Percentiles rank a stretch among this genome's conserved stretches.
These are phyloP conservation scores for Marasmius fiardii DNA, from an alignment of 1,284 basidiomycete species.

Conservation along the genomic window DNA sequence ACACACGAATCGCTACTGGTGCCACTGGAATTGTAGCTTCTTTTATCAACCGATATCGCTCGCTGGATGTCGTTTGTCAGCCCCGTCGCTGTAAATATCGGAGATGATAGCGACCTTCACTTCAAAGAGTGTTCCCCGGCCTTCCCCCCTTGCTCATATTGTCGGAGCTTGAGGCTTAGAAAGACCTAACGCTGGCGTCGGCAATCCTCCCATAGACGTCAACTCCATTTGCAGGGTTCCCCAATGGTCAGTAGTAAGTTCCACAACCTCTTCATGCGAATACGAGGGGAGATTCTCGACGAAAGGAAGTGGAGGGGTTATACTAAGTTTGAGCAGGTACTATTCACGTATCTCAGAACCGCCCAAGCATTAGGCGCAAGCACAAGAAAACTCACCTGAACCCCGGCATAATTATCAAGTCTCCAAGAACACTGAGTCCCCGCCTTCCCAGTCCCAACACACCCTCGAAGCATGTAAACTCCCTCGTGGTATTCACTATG, in stretches of 20 bases:
- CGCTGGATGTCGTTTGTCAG: too few species aligned
- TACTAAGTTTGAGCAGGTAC: constrained; percentile 37
- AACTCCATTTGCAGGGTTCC: constrained; percentile 37
- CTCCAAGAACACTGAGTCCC: constrained; percentile 14
- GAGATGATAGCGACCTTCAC: too few species aligned
- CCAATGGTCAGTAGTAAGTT: constrained; percentile 41
- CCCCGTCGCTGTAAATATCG: too few species aligned
- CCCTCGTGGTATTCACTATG: constrained; percentile 15
- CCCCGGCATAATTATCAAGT: constrained; percentile 1
- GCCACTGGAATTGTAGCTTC: too few species aligned
- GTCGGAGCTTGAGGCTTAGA: not conserved
- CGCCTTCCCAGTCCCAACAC: constrained; percentile 7
- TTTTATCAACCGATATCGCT: too few species aligned
- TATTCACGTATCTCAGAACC: constrained; percentile 14
- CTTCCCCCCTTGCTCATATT: too few species aligned
- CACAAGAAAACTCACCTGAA: constrained; percentile 4
- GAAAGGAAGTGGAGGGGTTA: constrained; percentile 30
- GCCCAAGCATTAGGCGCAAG: constrained; percentile 2
- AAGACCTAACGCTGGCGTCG: constrained; percentile 40
- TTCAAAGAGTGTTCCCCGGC: too few species aligned
- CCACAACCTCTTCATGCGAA: constrained; percentile 33
- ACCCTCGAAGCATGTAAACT: constrained; percentile 12
- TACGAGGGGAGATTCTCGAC: constrained; percentile 36
- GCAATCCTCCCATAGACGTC: constrained; percentile 33
- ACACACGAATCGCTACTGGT: too few species aligned